Conservation (phyloP, 805 yeast genomes). For the Kluyveromyces wickerhamii region DNA sequence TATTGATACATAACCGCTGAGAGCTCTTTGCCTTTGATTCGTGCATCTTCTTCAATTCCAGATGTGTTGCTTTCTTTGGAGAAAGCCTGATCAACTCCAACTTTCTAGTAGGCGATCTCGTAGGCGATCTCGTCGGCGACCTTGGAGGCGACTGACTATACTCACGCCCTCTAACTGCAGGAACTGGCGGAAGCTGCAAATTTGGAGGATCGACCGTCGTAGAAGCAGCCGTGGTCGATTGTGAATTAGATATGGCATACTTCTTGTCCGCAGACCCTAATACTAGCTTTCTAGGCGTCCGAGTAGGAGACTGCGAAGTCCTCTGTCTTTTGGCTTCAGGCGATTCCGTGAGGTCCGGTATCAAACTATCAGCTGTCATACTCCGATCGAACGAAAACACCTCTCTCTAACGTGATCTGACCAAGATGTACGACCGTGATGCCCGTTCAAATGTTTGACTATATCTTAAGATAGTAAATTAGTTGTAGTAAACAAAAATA, state of each 20-base stretch:
- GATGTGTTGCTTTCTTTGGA: conserved; percentile 31
- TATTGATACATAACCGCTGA: conserved; percentile 64
- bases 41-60: conserved; percentile 24
- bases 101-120: conserved; percentile 32
- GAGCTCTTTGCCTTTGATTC: conserved; percentile 26
- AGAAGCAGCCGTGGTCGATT: conserved; percentile 17
- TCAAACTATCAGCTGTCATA: not conserved
- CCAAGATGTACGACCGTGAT: too few relatives aligned
- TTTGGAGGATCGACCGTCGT: conserved; percentile 21
- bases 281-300: conserved; percentile 25
- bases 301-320: conserved; percentile 9
- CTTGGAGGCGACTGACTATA: conserved; percentile 26
- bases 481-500: too few relatives aligned
- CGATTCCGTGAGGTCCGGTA: conserved; percentile 3
- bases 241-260: conserved; percentile 18
- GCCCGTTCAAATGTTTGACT: too few relatives aligned
- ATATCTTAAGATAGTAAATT: too few relatives aligned
- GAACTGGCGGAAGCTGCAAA: conserved; percentile 27
- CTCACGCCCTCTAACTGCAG: conserved; percentile 31
- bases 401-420: too few relatives aligned
- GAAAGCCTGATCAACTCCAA: conserved; percentile 37
- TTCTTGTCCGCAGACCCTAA: conserved; percentile 17
- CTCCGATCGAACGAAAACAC: not conserved
- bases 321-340: conserved; percentile 8
- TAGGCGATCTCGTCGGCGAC: conserved; percentile 29